Percentiles rank a stretch among this genome's conserved stretches.
Evolutionary conservation across 805 yeast species (phyloP).

Genomic region (Yarrowia osloensis): DNA sequence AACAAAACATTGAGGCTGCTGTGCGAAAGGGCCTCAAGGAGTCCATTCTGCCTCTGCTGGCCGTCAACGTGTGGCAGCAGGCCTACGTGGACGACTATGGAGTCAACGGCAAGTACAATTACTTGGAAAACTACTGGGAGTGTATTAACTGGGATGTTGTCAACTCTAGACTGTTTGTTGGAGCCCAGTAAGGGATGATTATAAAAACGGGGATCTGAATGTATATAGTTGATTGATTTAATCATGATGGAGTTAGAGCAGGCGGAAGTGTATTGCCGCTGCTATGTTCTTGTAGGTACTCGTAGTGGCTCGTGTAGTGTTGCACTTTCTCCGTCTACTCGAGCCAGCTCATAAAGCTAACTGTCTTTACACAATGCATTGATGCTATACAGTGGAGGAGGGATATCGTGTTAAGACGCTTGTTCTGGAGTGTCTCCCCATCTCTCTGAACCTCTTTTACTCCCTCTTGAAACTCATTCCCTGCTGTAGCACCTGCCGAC

Average conservation of each 20-base stretch:
- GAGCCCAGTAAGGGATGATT: conserved; percentile 9
- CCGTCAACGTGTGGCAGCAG: conserved; percentile 83
- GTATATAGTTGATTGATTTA: conserved; percentile 19
- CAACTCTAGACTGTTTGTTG: conserved; percentile 34
- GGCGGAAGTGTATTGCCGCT: too few species aligned
- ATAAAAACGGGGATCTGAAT: conserved; percentile 1
- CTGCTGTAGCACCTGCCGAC: too few species aligned
- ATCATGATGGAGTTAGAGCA: neutral
- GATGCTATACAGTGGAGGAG: too few species aligned
- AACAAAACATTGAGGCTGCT: conserved; percentile 49
- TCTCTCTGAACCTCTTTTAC: too few species aligned
- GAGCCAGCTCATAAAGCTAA: too few species aligned
- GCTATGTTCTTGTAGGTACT: neutral
- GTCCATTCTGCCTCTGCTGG: conserved; percentile 64
- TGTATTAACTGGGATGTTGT: conserved; percentile 75
- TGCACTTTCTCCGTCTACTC: too few species aligned
- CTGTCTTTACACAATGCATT: too few species aligned
- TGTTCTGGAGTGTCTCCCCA: too few species aligned
- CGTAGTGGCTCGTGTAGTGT: neutral
- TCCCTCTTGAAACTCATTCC: too few species aligned
- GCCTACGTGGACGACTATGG: conserved; percentile 89
- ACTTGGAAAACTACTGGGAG: conserved; percentile 72
- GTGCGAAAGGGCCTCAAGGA: conserved; percentile 48
- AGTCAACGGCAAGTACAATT: conserved; percentile 65
- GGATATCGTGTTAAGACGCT: too few species aligned